Conservation (phyloP, 305 asterid genomes). For the Fraxinus nigra region DNA sequence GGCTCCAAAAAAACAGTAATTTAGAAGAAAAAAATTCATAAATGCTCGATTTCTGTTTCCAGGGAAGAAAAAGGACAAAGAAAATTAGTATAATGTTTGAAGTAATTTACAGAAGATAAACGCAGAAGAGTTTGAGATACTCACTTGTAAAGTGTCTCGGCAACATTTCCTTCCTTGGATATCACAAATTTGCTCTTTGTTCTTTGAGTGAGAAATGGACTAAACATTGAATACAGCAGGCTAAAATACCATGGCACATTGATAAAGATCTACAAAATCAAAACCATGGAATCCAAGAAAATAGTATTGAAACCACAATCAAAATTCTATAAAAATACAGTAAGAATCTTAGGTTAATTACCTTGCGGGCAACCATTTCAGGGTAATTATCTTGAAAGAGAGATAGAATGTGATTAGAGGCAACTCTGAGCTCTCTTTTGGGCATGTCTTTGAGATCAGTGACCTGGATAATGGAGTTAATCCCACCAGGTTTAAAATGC, state of each 20-base stretch:
- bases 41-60: neutral
- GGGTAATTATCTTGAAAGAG: constrained; percentile 95
- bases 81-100: neutral
- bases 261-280: constrained; percentile 60
- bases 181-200: constrained; percentile 95
- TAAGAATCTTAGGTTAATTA: neutral
- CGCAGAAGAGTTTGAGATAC: neutral
- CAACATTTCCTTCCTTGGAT: constrained; percentile 90
- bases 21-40: no score
- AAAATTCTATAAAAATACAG: no score
- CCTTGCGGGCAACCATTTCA: constrained; percentile 98
- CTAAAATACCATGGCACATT: constrained; percentile 98
- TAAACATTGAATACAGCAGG: constrained; percentile 85
- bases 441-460: constrained; percentile 97
- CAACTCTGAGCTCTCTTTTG: constrained; percentile 79
- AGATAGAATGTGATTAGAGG: constrained; percentile 80
- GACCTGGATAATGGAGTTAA: constrained; percentile 80
- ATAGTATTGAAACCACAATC: neutral
- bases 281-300: neutral
- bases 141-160: constrained; percentile 90
- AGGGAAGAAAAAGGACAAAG: neutral
- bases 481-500: constrained; percentile 80
- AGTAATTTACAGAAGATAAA: no score
- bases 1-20: no score
- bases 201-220: constrained; percentile 91